Evolutionary conservation across 495 filamentous ascomycete genomes (phyloP), one percentile per base, ranked within the genome.

Genomic region (Penicillium canescens): DNA sequence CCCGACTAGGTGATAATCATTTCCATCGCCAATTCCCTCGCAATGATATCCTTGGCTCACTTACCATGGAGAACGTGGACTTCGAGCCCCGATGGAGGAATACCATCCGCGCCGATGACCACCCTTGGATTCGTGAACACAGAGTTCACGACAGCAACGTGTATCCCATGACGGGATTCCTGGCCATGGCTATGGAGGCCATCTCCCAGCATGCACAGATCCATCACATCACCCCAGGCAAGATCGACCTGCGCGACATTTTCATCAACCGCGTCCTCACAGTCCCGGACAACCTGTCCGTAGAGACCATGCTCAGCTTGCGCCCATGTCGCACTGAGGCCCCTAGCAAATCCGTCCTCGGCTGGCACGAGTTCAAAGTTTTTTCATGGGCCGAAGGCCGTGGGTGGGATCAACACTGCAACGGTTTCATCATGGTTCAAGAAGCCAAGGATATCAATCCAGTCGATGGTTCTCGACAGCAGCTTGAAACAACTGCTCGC

Each of bases 131-230:
- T 4, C 40, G 33, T 60, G 75, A 67, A 61, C 82, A 82, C 55
- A 72, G 70, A 65, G 73, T 81, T 12, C 67, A 77, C 16, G 65
- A 54, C 12, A 61, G 60, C 42, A 59, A 63, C 24, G 68, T 85
- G 3, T 79, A 78, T 50, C 82, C 82, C 0, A 72, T 71, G 50
- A 77, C 81, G 35, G 79, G 75, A 2, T 81, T 74, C 51, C 55
- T 83, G 0, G 63, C 77, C 4, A 81, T 83, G 73, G 76, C 69
- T 0, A 69, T 76, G 18, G 80, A 83, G 48, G 81, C 78, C 0
- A 69, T 67, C 1, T 61, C 68, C 0, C 80, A 81, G 39, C 63
- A 75, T 21, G 79, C 60, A 63, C 73, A 20, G 3, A 14, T 67
- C 3, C 60, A 67, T 28, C 52, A 69, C 36, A 21, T 58, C 6